Base-by-base conservation (phyloP, 2,329 filamentous ascomycete species). In the Alternaria panax region DNA sequence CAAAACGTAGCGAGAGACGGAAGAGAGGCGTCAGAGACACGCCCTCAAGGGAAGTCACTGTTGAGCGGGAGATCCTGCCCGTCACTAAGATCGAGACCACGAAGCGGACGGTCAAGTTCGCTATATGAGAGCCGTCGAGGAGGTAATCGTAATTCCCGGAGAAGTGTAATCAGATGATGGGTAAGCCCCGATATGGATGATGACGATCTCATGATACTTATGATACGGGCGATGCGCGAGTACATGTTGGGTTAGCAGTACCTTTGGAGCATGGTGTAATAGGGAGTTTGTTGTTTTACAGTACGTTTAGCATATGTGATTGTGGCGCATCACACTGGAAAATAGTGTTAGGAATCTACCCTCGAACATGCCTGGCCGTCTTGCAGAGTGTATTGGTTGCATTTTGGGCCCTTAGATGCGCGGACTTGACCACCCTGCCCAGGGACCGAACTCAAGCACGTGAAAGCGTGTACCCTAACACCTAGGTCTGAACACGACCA, bases 1-100 rank as follows among this genome's bases (percentile, higher is more conserved):
- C 86, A 62, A 83, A 80, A 69, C 79, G 87, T 64, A 82, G 81
- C 62, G 84, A 87, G 66, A 79, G 83, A 66, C 80, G 86, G 40
- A 69, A 70, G 36, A 66, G 74, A 54, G 78, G 74, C 6, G 61
- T 75, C 16, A 68, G 71, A 18, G 67, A 65, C 16, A 63, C 62
- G 7, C 64, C 66, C 2, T 75, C 71, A 8, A 63, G 73, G 55
- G 74, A 77, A 45, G 51, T 61, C 4, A 72, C 69, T 4, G 54
- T 74, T 2, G 73, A 75, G 42, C 66, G 73, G 34, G 74, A 76
- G 25, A 36, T 52, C 27, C 38, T 70, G 46, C 59, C 67, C 12
- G 40, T 60, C 5, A 62, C 57, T 28, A 45, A 65, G 8, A 36
- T 65, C 8, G 64, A 62, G 46, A 62, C 60, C 28, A 56, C 58